Evolutionary conservation across 116 monocot genomes (phyloP), one percentile per base, ranked within the genome.

Genomic region (Phalaenopsis hybrid): DNA sequence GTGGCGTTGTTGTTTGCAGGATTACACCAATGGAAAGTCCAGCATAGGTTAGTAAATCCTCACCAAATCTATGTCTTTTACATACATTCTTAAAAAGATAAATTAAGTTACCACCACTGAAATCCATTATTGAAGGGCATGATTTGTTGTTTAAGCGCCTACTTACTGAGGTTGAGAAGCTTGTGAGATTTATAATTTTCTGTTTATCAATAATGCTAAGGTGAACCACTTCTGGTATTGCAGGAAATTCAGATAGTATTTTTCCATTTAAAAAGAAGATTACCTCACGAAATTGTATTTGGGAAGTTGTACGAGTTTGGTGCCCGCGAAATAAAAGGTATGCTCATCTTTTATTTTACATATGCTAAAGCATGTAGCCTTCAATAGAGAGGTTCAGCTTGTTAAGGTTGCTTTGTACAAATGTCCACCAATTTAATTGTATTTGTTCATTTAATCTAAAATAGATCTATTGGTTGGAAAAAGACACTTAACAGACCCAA

Each of bases 241-340:
- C 83, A 91, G 91, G 84, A 79, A 82, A 67, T 63, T 78, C 81
- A 81, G 61, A 83, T 73, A 67, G 78, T 81, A 74, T 44, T 81
- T 17, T 88, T 84, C 70, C 80, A 67, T 55, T 25, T 44, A 84
- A 86, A 84, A 86, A 79, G 82, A 88, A 85, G 76, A 81, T 83
- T 6, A 72, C 4, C 69, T 84, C 79, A 61, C 55, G 77, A 82
- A 91, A 91, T 79, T 91, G 91, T 77, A 91, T 91, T 69, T 80
- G 86, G 75, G 88, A 91, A 88, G 73, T 84, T 58, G 84, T 91
- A 20, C 84, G 91, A 51, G 75, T 91, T 83, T 91, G 91, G 91
- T 88, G 86, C 57, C 81, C 78, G 75, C 86, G 37, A 48, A 61
- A 80, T 88, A 85, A 79, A 82, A 85, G 91, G 90, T 90, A 88